A percentile compares a stretch with the other conserved stretches of the same genome.
These are phyloP conservation scores for Mrakia frigida DNA, from an alignment of 768 basidiomycete species.

Conservation along the genomic window DNA sequence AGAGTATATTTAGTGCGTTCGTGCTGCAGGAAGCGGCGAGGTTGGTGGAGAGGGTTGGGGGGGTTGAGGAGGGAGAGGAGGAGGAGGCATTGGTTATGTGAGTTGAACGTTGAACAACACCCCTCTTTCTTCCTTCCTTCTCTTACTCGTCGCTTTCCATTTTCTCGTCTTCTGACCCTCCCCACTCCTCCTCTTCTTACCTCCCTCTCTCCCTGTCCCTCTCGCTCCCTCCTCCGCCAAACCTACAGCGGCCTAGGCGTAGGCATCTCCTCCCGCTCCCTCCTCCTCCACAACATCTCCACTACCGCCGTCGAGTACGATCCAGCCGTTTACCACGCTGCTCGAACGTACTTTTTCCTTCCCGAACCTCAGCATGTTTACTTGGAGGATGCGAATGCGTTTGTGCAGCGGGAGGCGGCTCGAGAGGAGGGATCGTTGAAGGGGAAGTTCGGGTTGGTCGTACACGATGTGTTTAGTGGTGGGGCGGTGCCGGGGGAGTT, in stretches of 20 bases:
- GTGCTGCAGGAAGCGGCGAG: constrained; percentile 69
- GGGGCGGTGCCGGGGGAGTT: constrained; percentile 82
- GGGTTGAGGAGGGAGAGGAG: neutral
- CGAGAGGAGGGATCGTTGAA: constrained; percentile 49
- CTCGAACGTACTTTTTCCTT: constrained; percentile 73
- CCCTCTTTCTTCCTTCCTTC: neutral
- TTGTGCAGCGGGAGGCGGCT: constrained; percentile 53
- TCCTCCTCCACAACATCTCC: constrained; percentile 54
- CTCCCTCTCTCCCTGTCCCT: neutral
- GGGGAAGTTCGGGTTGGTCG: constrained; percentile 48
- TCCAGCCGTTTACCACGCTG: constrained; percentile 78
- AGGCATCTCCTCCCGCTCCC: constrained; percentile 72
- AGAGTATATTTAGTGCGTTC: constrained; percentile 70
- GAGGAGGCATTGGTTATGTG: constrained; percentile 67
- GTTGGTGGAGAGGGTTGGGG: neutral
- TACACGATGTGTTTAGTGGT: constrained; percentile 82
- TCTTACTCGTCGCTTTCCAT: constrained; percentile 19
- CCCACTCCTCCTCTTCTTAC: neutral
- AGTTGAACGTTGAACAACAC: too few relatives aligned
- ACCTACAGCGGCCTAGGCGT: constrained; percentile 71
- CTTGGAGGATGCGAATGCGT: constrained; percentile 69
- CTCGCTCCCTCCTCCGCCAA: too few relatives aligned
- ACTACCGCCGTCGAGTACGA: constrained; percentile 62
- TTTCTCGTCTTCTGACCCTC: constrained; percentile 29
- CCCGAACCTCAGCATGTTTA: constrained; percentile 59